Conservation (phyloP, 2,329 filamentous ascomycete species). For the Paecilomyces niveus region DNA sequence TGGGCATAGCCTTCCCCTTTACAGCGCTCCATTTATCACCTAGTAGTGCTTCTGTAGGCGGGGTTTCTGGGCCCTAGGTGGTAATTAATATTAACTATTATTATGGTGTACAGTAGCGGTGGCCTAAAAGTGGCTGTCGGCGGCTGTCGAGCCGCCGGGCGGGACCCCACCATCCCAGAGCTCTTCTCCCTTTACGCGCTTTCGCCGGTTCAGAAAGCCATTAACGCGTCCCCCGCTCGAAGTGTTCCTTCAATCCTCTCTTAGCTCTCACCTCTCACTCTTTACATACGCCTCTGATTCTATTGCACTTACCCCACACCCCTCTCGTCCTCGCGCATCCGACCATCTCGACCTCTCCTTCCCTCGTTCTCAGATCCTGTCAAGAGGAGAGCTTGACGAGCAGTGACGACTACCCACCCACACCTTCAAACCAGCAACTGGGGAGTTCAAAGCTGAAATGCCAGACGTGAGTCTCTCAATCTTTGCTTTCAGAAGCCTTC, state of each 20-base stretch:
- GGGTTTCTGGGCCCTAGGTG: no score
- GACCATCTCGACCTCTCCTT: background rate
- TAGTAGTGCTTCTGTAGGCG: no score
- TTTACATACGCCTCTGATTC: background rate
- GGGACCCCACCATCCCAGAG: background rate
- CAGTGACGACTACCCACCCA: background rate
- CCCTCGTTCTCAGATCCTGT: background rate
- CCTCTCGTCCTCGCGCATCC: background rate
- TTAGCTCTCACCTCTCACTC: background rate
- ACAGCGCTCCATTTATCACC: no score
- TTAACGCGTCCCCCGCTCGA: background rate
- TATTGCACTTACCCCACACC: background rate
- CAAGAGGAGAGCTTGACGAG: background rate
- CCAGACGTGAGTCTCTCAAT: constrained; percentile 33
- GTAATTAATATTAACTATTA: no score
- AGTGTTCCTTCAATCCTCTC: background rate
- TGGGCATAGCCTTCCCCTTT: no score
- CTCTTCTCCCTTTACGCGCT: background rate
- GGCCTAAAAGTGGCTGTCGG: background rate
- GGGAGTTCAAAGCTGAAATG: constrained; percentile 20
- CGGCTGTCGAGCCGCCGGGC: background rate
- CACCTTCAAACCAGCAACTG: background rate
- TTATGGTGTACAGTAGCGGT: background rate
- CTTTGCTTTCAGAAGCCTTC: background rate
- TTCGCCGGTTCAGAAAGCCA: background rate